Evolutionary conservation across 106 monocot genomes (phyloP).

Genomic region (Allium fistulosum): DNA sequence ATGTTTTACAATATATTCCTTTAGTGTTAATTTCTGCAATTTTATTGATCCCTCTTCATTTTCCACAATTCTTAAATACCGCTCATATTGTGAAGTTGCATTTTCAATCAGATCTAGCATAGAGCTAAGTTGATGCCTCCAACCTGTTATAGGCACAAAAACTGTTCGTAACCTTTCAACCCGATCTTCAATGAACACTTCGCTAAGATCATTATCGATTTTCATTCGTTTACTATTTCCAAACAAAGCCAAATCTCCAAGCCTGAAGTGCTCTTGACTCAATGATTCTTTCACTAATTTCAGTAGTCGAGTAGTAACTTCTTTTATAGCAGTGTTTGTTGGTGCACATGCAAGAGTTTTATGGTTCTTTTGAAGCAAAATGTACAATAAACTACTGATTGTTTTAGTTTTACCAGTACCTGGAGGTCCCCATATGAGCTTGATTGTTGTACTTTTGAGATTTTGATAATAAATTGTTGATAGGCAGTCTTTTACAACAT

Average conservation of each 20-base stretch:
- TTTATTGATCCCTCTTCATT: neutral
- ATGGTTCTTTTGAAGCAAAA: neutral
- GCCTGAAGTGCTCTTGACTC: neutral
- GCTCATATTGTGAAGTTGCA: neutral
- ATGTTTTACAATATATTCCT: neutral
- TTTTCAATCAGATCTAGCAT: slow-evolving; percentile 10
- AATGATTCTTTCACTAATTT: neutral
- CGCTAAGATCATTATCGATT: slow-evolving; percentile 19
- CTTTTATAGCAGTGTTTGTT: slow-evolving; percentile 2
- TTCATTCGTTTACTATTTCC: slow-evolving; percentile 56
- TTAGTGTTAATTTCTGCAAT: neutral
- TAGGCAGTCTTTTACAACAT: neutral
- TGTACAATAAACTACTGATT: slow-evolving; percentile 4
- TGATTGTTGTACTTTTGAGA: neutral
- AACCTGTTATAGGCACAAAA: slow-evolving; percentile 8
- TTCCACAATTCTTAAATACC: neutral
- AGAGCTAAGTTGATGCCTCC: neutral
- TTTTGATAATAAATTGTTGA: too few species aligned
- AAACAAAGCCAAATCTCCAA: slow-evolving; percentile 36
- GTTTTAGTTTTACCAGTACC: slow-evolving; percentile 8
- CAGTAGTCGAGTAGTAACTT: neutral
- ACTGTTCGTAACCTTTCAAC: slow-evolving; percentile 12
- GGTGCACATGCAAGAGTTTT: slow-evolving; percentile 8
- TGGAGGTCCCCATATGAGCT: slow-evolving; percentile 9
- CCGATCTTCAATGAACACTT: slow-evolving; percentile 44